A percentile compares a stretch with the other conserved stretches of the same genome.
phyloP scores from a whole-genome alignment of 352 stramenopile genomes.

The Phytopythium boreale region DNA sequence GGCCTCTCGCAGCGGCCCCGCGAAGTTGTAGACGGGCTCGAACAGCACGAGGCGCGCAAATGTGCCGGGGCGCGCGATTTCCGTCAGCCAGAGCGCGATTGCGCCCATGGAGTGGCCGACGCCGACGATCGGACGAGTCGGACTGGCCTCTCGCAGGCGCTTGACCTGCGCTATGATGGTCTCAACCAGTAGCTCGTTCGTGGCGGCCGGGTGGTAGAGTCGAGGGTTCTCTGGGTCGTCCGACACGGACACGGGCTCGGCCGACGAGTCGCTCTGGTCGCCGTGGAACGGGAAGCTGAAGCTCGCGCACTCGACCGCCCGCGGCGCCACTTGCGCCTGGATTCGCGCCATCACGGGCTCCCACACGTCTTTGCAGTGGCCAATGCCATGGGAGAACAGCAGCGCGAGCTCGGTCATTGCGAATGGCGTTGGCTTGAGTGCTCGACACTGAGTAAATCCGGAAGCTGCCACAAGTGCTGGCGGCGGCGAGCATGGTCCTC shows the following conservation, averaged over 20 bases:
- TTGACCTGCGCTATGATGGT: neutral
- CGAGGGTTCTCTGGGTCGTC: neutral
- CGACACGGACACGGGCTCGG: neutral
- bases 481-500: neutral
- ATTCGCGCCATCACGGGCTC: conserved; percentile 11
- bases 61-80: conserved; percentile 11
- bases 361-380: conserved; percentile 20
- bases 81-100: neutral
- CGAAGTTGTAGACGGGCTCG: conserved; percentile 13
- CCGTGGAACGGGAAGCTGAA: conserved; percentile 18
- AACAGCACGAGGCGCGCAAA: conserved; percentile 21
- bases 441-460: neutral
- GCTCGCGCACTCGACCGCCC: conserved; percentile 9
- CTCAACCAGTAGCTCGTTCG: conserved; percentile 3
- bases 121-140: conserved; percentile 7
- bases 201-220: conserved; percentile 12
- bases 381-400: conserved; percentile 18
- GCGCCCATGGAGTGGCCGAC: conserved; percentile 26
- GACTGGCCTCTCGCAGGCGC: neutral
- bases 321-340: conserved; percentile 8
- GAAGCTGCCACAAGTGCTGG: neutral
- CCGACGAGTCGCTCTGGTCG: conserved; percentile 8
- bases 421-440: neutral
- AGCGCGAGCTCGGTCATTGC: conserved; percentile 5
- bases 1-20: neutral